Percentiles rank a stretch among this genome's conserved stretches.
These are phyloP conservation scores for Paraphaeosphaeria minitans DNA, from an alignment of 2,329 filamentous ascomycete species.

Conservation along the genomic window DNA sequence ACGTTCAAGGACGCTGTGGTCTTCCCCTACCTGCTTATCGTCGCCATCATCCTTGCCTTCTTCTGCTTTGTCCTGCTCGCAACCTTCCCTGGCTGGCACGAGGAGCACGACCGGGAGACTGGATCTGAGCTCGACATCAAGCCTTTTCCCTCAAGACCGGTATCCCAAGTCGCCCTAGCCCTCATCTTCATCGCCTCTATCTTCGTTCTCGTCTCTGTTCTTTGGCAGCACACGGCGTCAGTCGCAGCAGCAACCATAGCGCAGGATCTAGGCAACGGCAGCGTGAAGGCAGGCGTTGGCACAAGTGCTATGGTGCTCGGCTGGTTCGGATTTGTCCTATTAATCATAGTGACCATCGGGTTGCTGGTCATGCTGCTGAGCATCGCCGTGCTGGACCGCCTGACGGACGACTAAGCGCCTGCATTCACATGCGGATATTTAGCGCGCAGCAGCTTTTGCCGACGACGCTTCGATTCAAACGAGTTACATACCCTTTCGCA, in stretches of 20 bases:
- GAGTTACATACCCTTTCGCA: conserved; percentile 37
- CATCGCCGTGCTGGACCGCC: conserved; percentile 75
- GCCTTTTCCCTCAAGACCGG: conserved; percentile 88
- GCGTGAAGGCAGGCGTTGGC: conserved; percentile 85
- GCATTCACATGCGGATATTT: conserved; percentile 21
- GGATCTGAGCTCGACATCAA: conserved; percentile 90
- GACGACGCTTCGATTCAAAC: conserved; percentile 26
- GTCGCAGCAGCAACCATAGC: conserved; percentile 93
- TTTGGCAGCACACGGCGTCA: conserved; percentile 96
- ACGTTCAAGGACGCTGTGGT: conserved; percentile 99
- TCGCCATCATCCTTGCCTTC: conserved; percentile 96
- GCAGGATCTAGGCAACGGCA: conserved; percentile 89
- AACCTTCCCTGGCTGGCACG: conserved; percentile 97
- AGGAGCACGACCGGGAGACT: conserved; percentile 75
- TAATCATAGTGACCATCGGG: conserved; percentile 95
- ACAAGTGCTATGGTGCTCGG: conserved; percentile 95
- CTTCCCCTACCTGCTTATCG: conserved; percentile 97
- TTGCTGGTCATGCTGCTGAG: conserved; percentile 96
- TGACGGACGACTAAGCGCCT: conserved; percentile 50
- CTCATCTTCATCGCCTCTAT: conserved; percentile 79
- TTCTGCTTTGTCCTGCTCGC: conserved; percentile 92
- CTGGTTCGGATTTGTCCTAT: conserved; percentile 92
- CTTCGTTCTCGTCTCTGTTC: conserved; percentile 68
- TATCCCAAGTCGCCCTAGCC: conserved; percentile 89
- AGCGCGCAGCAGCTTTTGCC: conserved; percentile 33